Percentiles rank a stretch among this genome's conserved stretches.
These are phyloP conservation scores for Jasminum sambac DNA, from an alignment of 257 asterid species.

Conservation along the genomic window DNA sequence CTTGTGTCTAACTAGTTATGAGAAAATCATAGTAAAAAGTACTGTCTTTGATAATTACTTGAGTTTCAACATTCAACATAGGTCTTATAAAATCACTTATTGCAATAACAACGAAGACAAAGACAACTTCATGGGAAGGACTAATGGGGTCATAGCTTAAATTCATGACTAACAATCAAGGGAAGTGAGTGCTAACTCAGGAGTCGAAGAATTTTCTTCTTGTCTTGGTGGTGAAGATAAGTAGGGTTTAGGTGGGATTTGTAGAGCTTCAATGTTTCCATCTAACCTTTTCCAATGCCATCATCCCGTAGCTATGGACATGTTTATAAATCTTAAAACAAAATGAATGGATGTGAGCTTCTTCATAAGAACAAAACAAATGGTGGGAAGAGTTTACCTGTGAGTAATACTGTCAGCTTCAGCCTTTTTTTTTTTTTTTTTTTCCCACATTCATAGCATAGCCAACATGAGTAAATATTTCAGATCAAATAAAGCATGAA, in stretches of 20 bases:
- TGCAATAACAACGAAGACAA: too few relatives aligned
- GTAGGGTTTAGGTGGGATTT: conserved; percentile 30
- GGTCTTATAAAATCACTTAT: too few relatives aligned
- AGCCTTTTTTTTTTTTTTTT: not conserved
- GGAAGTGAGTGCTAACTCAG: not conserved
- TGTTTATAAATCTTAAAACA: too few relatives aligned
- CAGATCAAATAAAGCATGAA: not conserved
- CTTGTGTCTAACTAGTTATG: too few relatives aligned
- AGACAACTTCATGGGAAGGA: not conserved
- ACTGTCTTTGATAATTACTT: not conserved
- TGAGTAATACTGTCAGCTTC: not conserved
- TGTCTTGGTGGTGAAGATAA: conserved; percentile 14
- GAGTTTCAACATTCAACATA: not conserved
- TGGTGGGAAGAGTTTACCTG: not conserved
- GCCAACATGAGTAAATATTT: not conserved
- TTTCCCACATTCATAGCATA: not conserved
- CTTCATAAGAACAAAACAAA: not conserved
- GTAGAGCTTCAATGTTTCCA: conserved; percentile 22
- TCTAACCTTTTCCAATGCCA: conserved; percentile 33
- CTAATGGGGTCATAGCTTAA: not conserved
- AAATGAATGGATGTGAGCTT: not conserved
- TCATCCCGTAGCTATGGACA: conserved; percentile 44
- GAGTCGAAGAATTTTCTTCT: not conserved
- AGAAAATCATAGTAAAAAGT: not conserved
- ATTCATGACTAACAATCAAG: not conserved